A percentile compares a stretch with the other conserved stretches of the same genome.
These are phyloP conservation scores for Trichoderma breve DNA, from an alignment of 2,329 filamentous ascomycete species.

Conservation along the genomic window DNA sequence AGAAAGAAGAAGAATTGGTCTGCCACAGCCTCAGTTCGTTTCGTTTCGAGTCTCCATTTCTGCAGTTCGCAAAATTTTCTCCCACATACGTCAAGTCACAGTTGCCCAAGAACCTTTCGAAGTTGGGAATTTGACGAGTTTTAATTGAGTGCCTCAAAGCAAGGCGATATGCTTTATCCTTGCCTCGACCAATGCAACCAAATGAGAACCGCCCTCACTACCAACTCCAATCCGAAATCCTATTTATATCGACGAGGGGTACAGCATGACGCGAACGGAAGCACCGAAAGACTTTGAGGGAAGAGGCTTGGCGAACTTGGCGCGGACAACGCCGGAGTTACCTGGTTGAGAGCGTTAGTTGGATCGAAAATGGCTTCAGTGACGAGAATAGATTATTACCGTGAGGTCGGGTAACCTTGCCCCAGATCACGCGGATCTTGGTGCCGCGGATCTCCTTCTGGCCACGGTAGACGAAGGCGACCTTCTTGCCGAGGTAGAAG, in stretches of 20 bases:
- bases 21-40: conserved; percentile 12
- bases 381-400: conserved; percentile 54
- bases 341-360: conserved; percentile 48
- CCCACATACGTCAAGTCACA: conserved; percentile 20
- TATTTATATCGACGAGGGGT: conserved; percentile 94
- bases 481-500: conserved; percentile 99
- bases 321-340: conserved; percentile 97
- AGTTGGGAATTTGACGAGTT: conserved; percentile 41
- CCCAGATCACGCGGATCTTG: conserved; percentile 99
- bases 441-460: conserved; percentile 93
- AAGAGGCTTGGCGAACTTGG: conserved; percentile 95
- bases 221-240: conserved; percentile 58
- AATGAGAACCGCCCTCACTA: conserved; percentile 61
- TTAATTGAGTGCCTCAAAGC: conserved; percentile 54
- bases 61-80: conserved; percentile 16
- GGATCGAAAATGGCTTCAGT: not conserved
- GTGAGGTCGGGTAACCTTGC: conserved; percentile 94
- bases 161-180: conserved; percentile 53
- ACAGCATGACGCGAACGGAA: conserved; percentile 95
- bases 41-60: conserved; percentile 17
- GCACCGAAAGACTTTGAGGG: conserved; percentile 96
- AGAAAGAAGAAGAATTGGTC: conserved; percentile 8
- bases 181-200: conserved; percentile 59
- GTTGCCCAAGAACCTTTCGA: conserved; percentile 26
- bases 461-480: conserved; percentile 97